Evolutionary conservation across 164 flowering plant species (phyloP).

Genomic region (Dillenia suffruticosa): DNA sequence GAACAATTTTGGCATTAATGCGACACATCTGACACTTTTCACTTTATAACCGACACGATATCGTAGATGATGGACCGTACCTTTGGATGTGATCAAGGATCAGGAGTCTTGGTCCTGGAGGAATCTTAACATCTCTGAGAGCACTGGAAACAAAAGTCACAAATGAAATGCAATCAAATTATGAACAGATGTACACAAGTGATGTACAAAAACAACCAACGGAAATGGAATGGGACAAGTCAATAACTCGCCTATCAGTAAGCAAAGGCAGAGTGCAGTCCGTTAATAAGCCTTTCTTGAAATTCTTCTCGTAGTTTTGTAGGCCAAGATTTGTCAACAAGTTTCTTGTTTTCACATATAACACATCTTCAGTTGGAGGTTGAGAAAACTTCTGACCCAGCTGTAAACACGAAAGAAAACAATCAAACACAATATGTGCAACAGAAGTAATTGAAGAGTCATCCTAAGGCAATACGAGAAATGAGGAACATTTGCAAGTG

Average conservation of each 20-base stretch:
- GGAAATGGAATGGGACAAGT: not conserved
- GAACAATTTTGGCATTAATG: not conserved
- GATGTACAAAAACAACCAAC: not conserved
- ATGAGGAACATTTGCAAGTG: too few relatives aligned
- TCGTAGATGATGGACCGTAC: constrained; percentile 20
- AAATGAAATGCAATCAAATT: constrained; percentile 1
- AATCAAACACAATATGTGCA: too few relatives aligned
- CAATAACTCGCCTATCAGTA: constrained; percentile 63
- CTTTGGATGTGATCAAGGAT: constrained; percentile 84
- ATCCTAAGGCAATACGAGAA: too few relatives aligned
- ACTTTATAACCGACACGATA: not conserved
- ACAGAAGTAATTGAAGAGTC: too few relatives aligned
- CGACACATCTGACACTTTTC: not conserved
- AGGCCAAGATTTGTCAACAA: constrained; percentile 77
- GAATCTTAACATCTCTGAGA: constrained; percentile 84
- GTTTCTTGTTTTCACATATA: constrained; percentile 56
- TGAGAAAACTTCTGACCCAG: constrained; percentile 62
- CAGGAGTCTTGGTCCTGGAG: constrained; percentile 94
- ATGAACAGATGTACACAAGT: not conserved
- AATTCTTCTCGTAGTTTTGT: constrained; percentile 81
- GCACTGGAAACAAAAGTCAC: constrained; percentile 51
- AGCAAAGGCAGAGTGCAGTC: constrained; percentile 81
- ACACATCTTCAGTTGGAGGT: constrained; percentile 61
- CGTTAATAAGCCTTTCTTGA: constrained; percentile 78
- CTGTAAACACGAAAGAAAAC: constrained; percentile 26